Percentiles rank a stretch among this genome's conserved stretches.
phyloP scores from a whole-genome alignment of 176 grass and related monocot genomes.

The Oryza glumipatula region DNA sequence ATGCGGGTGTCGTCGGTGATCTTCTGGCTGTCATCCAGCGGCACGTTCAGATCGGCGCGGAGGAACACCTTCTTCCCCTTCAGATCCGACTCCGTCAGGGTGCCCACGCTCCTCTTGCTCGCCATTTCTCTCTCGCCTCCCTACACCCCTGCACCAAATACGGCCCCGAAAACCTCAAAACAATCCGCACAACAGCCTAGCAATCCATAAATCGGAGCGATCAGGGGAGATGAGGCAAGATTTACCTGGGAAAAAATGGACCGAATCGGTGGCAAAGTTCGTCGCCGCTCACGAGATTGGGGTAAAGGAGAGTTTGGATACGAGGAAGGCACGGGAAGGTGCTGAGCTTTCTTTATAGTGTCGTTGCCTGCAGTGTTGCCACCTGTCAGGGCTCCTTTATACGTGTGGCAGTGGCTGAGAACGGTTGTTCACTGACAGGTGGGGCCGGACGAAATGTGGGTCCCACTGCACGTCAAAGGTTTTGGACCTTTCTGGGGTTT shows the following conservation, averaged over 20 bases:
- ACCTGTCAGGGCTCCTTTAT: not conserved
- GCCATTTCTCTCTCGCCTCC: conserved; percentile 53
- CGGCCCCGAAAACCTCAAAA: not conserved
- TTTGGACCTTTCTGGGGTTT: not conserved
- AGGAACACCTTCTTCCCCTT: conserved; percentile 83
- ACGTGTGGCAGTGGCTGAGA: not conserved
- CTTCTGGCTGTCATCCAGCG: conserved; percentile 67
- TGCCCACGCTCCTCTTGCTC: conserved; percentile 73
- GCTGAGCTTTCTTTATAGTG: conserved; percentile 34
- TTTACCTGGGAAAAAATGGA: not conserved
- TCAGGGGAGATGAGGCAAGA: not conserved
- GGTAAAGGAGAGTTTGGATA: not conserved
- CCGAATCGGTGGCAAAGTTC: not conserved
- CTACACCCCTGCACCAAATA: conserved; percentile 44
- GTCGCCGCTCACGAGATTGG: not conserved
- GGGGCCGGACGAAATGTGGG: not conserved
- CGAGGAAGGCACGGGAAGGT: conserved; percentile 26
- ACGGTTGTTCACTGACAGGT: no score
- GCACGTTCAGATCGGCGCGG: conserved; percentile 81
- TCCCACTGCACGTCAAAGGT: no score
- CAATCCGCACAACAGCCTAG: no score
- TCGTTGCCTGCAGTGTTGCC: not conserved
- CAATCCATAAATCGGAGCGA: not conserved
- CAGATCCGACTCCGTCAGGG: conserved; percentile 63
- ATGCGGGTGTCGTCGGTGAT: conserved; percentile 89